Evolutionary conservation across 306 rosid species (phyloP).

Genomic region (Quercus glauca): DNA sequence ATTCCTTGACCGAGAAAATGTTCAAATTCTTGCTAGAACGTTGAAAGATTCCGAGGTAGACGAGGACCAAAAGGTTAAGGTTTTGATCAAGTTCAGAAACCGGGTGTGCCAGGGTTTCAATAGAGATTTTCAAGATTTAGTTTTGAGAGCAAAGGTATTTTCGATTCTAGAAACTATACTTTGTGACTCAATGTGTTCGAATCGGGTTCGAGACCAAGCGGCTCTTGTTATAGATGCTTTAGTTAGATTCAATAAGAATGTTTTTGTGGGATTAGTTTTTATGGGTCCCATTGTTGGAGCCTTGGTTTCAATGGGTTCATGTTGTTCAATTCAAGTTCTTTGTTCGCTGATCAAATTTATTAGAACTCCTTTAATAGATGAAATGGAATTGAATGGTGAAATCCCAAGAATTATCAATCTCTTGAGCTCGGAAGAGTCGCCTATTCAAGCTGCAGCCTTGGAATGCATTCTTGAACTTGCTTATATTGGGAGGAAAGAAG

Average conservation of each 20-base stretch:
- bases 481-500: slow-evolving; percentile 53
- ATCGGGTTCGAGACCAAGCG: slow-evolving; percentile 43
- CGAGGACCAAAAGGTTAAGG: slow-evolving; percentile 24
- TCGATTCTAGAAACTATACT: slow-evolving; percentile 32
- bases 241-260: slow-evolving; percentile 59
- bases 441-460: slow-evolving; percentile 36
- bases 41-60: slow-evolving; percentile 1
- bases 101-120: slow-evolving; percentile 46
- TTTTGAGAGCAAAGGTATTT: slow-evolving; percentile 40
- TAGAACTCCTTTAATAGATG: slow-evolving; percentile 55
- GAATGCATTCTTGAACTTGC: slow-evolving; percentile 52
- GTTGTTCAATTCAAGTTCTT: slow-evolving; percentile 40
- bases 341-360: slow-evolving; percentile 38
- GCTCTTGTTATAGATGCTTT: slow-evolving; percentile 41
- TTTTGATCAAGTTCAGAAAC: slow-evolving; percentile 30
- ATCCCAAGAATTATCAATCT: slow-evolving; percentile 35
- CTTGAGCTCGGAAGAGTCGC: slow-evolving; percentile 21
- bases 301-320: slow-evolving; percentile 33
- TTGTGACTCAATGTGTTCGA: slow-evolving; percentile 26
- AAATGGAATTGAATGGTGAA: slow-evolving; percentile 35
- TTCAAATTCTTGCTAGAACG: slow-evolving; percentile 24
- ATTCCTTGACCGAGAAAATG: slow-evolving; percentile 22
- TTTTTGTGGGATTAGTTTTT: slow-evolving; percentile 65
- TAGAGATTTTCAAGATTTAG: slow-evolving; percentile 39
- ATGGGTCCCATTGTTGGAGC: slow-evolving; percentile 60